Evolutionary conservation across 345 rosid species (phyloP).

Genomic region (Barbarea vulgaris): DNA sequence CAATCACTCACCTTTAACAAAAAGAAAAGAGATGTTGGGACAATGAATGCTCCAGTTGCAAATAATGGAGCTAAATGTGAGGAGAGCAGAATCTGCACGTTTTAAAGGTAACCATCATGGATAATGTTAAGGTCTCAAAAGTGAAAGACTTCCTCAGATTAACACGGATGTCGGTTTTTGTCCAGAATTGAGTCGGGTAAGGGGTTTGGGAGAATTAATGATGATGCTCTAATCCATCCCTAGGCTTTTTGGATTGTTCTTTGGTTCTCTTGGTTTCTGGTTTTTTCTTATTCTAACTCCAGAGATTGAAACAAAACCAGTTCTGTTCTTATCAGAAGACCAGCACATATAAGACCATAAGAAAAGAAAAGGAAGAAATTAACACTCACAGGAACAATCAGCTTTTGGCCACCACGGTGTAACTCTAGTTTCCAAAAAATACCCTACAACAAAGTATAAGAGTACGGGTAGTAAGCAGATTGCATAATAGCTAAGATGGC

Average conservation of each 20-base stretch:
- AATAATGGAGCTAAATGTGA: slow-evolving; percentile 58
- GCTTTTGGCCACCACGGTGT: slow-evolving; percentile 83
- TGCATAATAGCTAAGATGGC: slow-evolving; percentile 2
- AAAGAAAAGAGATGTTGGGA: slow-evolving; percentile 88
- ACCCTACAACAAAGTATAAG: slow-evolving; percentile 56
- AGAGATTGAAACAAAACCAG: slow-evolving; percentile 5
- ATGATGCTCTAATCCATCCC: background rate
- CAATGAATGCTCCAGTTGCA: slow-evolving; percentile 76
- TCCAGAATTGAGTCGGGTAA: background rate
- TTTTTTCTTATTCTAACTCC: background rate
- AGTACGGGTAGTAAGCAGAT: slow-evolving; percentile 10
- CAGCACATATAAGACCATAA: background rate
- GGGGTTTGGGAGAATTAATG: background rate
- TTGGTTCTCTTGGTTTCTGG: background rate
- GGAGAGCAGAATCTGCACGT: slow-evolving; percentile 83
- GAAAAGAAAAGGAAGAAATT: background rate
- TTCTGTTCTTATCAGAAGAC: background rate
- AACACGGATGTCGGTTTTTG: background rate
- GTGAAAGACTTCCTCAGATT: background rate
- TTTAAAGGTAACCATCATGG: slow-evolving; percentile 25
- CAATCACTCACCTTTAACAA: slow-evolving; percentile 67
- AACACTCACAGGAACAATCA: slow-evolving; percentile 80
- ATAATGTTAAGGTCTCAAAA: slow-evolving; percentile 10
- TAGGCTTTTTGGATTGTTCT: background rate
- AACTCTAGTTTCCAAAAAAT: slow-evolving; percentile 87